A percentile compares a stretch with the other conserved stretches of the same genome.
These are phyloP conservation scores for Acorus calamus DNA, from an alignment of 106 monocot genomes.

Conservation along the genomic window DNA sequence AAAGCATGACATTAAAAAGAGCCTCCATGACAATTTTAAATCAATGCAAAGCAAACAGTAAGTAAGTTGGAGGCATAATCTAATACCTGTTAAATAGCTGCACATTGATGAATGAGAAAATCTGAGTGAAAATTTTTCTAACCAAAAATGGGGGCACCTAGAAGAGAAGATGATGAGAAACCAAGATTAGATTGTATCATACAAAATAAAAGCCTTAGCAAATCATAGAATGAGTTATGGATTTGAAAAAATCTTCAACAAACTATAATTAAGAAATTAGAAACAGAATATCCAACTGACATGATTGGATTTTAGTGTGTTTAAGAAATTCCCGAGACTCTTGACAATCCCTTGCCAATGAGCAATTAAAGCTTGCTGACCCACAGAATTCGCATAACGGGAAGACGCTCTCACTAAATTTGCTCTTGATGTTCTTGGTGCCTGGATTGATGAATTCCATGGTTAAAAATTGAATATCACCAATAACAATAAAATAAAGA, in stretches of 20 bases:
- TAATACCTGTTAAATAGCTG: slow-evolving; percentile 92
- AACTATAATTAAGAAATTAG: not conserved
- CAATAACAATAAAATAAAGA: not conserved
- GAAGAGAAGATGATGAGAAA: not conserved
- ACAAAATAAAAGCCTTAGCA: not conserved
- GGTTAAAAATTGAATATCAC: no score
- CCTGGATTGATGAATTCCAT: slow-evolving; percentile 23
- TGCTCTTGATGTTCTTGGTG: slow-evolving; percentile 86
- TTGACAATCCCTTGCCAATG: slow-evolving; percentile 98
- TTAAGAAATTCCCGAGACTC: slow-evolving; percentile 75
- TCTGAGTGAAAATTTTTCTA: slow-evolving; percentile 93
- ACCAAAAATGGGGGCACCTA: slow-evolving; percentile 98
- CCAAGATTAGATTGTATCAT: not conserved
- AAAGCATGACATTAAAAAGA: not conserved
- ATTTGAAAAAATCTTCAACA: not conserved
- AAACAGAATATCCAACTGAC: slow-evolving; percentile 37
- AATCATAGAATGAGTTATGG: not conserved
- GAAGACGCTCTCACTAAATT: slow-evolving; percentile 72
- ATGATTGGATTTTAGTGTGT: slow-evolving; percentile 75
- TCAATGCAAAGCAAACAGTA: not conserved
- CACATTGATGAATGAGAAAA: slow-evolving; percentile 97
- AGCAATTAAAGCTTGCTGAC: slow-evolving; percentile 77
- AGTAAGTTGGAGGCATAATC: not conserved
- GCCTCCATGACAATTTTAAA: not conserved
- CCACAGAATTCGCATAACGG: slow-evolving; percentile 61